Evolutionary conservation across 2,329 filamentous ascomycete species (phyloP).

Genomic region (Lasiodiplodia theobromae): DNA sequence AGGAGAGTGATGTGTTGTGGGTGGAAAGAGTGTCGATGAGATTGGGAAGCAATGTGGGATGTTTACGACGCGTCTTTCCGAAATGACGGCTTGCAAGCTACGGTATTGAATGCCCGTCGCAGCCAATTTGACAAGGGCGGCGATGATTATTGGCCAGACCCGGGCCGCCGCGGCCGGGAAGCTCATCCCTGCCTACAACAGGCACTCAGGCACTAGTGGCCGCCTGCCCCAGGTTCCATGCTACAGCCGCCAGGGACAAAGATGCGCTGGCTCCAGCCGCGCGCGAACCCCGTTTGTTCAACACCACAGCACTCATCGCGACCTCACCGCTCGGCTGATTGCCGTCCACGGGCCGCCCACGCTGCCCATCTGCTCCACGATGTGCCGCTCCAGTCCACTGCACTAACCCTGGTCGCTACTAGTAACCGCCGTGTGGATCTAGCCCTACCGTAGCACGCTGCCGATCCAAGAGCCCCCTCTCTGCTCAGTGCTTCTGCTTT

Average conservation of each 20-base stretch:
- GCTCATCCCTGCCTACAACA: too few species aligned
- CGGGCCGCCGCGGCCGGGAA: background rate
- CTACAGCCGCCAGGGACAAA: constrained; percentile 5
- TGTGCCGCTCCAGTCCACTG: constrained; percentile 24
- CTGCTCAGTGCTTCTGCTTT: constrained; percentile 48
- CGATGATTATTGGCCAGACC: background rate
- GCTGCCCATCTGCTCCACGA: constrained; percentile 28
- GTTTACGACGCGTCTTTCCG: constrained; percentile 40
- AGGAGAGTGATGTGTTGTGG: constrained; percentile 44
- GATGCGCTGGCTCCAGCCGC: constrained; percentile 5
- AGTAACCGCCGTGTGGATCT: constrained; percentile 26
- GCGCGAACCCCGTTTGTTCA: background rate
- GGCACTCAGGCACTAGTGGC: background rate
- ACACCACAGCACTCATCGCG: constrained; percentile 8
- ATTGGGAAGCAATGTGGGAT: constrained; percentile 34
- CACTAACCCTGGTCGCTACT: constrained; percentile 22
- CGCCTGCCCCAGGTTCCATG: background rate
- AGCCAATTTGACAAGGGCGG: constrained; percentile 2
- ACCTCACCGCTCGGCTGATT: constrained; percentile 27
- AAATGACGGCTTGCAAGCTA: constrained; percentile 27
- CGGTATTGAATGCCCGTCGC: background rate
- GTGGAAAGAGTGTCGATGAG: constrained; percentile 34
- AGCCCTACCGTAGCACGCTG: constrained; percentile 15
- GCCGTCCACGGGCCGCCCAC: constrained; percentile 19
- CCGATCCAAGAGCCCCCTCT: constrained; percentile 16